Percentiles rank a stretch among this genome's conserved stretches.
phyloP scores from a whole-genome alignment of 345 rosid genomes.

The Erucastrum elatum region DNA sequence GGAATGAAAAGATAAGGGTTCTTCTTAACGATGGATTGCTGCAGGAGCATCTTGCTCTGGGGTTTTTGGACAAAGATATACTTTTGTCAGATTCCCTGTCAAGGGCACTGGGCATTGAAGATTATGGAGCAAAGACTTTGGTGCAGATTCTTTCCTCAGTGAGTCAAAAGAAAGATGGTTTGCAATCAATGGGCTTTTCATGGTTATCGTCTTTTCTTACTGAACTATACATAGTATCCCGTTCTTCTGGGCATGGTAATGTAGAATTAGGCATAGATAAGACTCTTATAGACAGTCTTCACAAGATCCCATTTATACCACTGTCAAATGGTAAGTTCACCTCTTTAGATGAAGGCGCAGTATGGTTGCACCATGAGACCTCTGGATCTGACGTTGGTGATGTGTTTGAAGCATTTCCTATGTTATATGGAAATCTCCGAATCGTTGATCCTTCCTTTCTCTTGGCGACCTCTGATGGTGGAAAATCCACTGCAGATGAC shows the following conservation, averaged over 20 bases:
- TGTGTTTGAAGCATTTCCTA: constrained; percentile 68
- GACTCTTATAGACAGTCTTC: constrained; percentile 51
- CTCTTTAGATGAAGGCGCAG: constrained; percentile 65
- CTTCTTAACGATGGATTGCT: constrained; percentile 67
- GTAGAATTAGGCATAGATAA: constrained; percentile 41
- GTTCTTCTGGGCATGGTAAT: constrained; percentile 48
- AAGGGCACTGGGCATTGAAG: constrained; percentile 71
- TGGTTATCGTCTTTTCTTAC: constrained; percentile 82
- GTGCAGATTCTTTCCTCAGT: constrained; percentile 59
- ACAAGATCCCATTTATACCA: constrained; percentile 68
- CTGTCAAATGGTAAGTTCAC: constrained; percentile 76
- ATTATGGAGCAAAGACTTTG: constrained; percentile 74
- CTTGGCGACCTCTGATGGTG: constrained; percentile 44
- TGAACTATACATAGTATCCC: constrained; percentile 51
- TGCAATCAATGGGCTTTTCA: constrained; percentile 60
- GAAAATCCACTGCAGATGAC: constrained; percentile 44
- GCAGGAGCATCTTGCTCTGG: constrained; percentile 77
- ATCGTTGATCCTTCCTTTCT: constrained; percentile 64
- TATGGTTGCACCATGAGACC: constrained; percentile 80
- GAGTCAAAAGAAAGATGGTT: constrained; percentile 54
- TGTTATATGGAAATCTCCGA: constrained; percentile 68
- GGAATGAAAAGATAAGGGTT: constrained; percentile 65
- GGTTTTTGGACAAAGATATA: constrained; percentile 71
- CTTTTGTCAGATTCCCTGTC: constrained; percentile 76
- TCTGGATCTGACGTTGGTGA: constrained; percentile 50